Base-by-base conservation (phyloP, 164 flowering plant species). In the Tinospora cordifolia region DNA sequence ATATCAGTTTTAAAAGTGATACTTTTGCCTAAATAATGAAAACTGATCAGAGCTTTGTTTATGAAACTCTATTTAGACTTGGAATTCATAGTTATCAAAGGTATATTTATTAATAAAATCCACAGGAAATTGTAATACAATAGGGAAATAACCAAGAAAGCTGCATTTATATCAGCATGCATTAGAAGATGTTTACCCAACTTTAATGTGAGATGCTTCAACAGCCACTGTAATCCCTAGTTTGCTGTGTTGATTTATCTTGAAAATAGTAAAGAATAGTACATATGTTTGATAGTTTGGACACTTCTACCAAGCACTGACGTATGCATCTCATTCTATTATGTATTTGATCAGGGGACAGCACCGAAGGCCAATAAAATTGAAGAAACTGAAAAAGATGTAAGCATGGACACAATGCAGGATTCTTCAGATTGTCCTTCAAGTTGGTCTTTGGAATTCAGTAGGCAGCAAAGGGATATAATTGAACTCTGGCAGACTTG, bases 401-500 rank as follows among this genome's bases (percentile, higher is more conserved):
- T 83, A 15, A 88, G 88, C 22, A 54, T 85, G 70, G 89, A 85
- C 66, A 79, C 91, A 24, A 79, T 85, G 86, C 79, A 65, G 66
- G 83, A 83, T 36, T 70, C 76, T 51, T 21, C 39, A 4, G 77
- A 73, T 47, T 57, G 74, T 66, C 80, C 79, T 67, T 38, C 79
- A 19, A 65, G 47, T 30, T 87, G 91, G 92, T 76, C 82, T 14
- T 40, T 76, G 39, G 86, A 85, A 72, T 87, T 88, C 69, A 83
- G 84, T 79, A 87, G 77, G 70, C 84, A 76, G 63, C 88, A 79
- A 72, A 78, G 74, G 75, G 81, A 86, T 69, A 92, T 95, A 49
- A 81, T 91, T 67, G 84, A 85, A 75, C 96, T 91, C 58, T 92
- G 99, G 99, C 76, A 82, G 27, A 65, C 75, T 41, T 91, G 97